phyloP scores from a whole-genome alignment of 2,329 filamentous ascomycete species.

The Fusarium graminum region DNA sequence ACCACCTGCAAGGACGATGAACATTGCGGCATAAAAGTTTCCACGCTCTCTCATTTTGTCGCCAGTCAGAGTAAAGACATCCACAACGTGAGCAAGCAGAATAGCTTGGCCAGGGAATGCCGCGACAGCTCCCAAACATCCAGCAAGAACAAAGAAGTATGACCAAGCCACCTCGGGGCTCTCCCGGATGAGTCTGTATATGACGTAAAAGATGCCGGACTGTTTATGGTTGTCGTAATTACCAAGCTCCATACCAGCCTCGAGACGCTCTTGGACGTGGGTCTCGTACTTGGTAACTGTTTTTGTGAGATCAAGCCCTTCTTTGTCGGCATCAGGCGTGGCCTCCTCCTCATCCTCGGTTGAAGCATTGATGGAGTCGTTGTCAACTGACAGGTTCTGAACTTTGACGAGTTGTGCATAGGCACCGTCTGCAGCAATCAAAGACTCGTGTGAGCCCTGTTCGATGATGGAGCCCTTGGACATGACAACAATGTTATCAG shows the following conservation, averaged over 20 bases:
- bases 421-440: slow-evolving; percentile 62
- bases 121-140: slow-evolving; percentile 52
- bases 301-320: slow-evolving; percentile 44
- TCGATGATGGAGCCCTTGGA: slow-evolving; percentile 46
- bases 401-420: slow-evolving; percentile 66
- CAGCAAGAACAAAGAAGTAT: slow-evolving; percentile 53
- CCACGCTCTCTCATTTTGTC: slow-evolving; percentile 55
- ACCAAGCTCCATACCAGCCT: slow-evolving; percentile 54
- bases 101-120: slow-evolving; percentile 60
- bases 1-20: slow-evolving; percentile 63
- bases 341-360: slow-evolving; percentile 48
- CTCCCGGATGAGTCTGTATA: slow-evolving; percentile 54
- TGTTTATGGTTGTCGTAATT: slow-evolving; percentile 54
- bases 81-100: slow-evolving; percentile 57
- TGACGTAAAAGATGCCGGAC: slow-evolving; percentile 49
- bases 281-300: slow-evolving; percentile 52
- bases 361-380: slow-evolving; percentile 37
- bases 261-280: slow-evolving; percentile 50
- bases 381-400: slow-evolving; percentile 53
- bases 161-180: slow-evolving; percentile 55
- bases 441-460: slow-evolving; percentile 59
- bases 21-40: slow-evolving; percentile 69
- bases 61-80: slow-evolving; percentile 56
- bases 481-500: slow-evolving; percentile 52
- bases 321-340: slow-evolving; percentile 31